Percentiles rank a stretch among this genome's conserved stretches.
These are phyloP conservation scores for Plectosphaerella sp. DNA, from an alignment of 2,329 filamentous ascomycete species.

Conservation along the genomic window DNA sequence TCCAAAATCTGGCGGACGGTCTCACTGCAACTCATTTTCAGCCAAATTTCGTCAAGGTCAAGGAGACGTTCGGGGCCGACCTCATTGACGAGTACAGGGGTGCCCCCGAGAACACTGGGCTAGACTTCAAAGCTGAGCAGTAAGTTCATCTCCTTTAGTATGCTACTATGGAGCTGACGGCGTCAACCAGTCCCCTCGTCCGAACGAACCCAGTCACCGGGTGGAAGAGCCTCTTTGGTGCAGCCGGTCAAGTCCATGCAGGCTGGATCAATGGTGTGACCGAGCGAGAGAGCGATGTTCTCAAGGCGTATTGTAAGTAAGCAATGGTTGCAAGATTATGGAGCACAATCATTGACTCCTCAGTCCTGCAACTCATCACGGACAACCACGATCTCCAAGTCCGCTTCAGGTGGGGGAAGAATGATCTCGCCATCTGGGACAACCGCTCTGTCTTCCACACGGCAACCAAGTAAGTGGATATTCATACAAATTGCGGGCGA, in stretches of 20 bases:
- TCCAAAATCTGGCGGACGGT: conserved; percentile 40
- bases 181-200: conserved; percentile 36
- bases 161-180: no score
- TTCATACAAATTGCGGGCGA: neutral
- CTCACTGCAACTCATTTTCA: conserved; percentile 35
- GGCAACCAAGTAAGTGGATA: conserved; percentile 18
- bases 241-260: conserved; percentile 41
- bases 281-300: conserved; percentile 29
- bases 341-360: neutral
- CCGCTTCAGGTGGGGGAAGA: conserved; percentile 23
- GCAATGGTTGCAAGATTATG: neutral
- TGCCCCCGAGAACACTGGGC: neutral
- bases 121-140: conserved; percentile 2
- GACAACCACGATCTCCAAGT: conserved; percentile 25
- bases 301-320: conserved; percentile 18
- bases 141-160: neutral
- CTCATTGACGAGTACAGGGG: conserved; percentile 18
- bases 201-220: conserved; percentile 55
- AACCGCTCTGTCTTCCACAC: conserved; percentile 25
- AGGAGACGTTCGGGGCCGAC: conserved; percentile 30
- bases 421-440: conserved; percentile 23
- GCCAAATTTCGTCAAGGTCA: conserved; percentile 22
- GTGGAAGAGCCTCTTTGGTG: conserved; percentile 51
- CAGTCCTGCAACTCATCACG: conserved; percentile 19
- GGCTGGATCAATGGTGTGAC: conserved; percentile 43